Percentiles rank a stretch among this genome's conserved stretches.
phyloP scores from a whole-genome alignment of 805 yeast species.

The Hanseniaspora lindneri region DNA sequence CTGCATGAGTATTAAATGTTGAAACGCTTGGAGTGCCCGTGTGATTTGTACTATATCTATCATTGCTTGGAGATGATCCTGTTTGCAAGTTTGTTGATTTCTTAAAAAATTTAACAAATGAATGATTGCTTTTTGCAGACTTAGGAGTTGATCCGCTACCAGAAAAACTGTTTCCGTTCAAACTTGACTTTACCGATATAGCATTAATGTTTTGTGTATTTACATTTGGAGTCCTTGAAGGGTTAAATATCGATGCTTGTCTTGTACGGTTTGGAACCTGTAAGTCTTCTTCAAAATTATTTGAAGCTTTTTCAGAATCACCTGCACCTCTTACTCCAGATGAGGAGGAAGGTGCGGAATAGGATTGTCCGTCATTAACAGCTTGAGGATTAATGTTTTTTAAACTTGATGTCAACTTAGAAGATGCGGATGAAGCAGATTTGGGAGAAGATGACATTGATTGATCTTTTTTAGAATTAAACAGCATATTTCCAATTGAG shows the following conservation, averaged over 20 bases:
- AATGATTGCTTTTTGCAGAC: constrained; percentile 7
- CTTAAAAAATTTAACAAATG: constrained; percentile 14
- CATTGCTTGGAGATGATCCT: neutral
- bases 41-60: neutral
- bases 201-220: neutral
- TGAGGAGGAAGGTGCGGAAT: constrained; percentile 5
- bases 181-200: constrained; percentile 3
- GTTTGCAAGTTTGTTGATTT: neutral
- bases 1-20: constrained; percentile 16
- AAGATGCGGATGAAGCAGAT: constrained; percentile 9
- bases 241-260: constrained; percentile 27
- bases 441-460: constrained; percentile 18
- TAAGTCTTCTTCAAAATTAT: neutral
- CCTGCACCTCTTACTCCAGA: neutral
- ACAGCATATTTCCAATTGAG: constrained; percentile 29
- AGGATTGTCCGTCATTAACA: neutral
- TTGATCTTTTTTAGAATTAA: constrained; percentile 21
- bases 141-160: constrained; percentile 9
- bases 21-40: constrained; percentile 16
- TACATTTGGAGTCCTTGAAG: constrained; percentile 27
- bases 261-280: constrained; percentile 27
- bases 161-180: neutral
- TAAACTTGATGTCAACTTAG: constrained; percentile 14
- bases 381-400: neutral
- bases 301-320: neutral